phyloP scores from a whole-genome alignment of 2,329 filamentous ascomycete species.

The Phialophora macrospora region DNA sequence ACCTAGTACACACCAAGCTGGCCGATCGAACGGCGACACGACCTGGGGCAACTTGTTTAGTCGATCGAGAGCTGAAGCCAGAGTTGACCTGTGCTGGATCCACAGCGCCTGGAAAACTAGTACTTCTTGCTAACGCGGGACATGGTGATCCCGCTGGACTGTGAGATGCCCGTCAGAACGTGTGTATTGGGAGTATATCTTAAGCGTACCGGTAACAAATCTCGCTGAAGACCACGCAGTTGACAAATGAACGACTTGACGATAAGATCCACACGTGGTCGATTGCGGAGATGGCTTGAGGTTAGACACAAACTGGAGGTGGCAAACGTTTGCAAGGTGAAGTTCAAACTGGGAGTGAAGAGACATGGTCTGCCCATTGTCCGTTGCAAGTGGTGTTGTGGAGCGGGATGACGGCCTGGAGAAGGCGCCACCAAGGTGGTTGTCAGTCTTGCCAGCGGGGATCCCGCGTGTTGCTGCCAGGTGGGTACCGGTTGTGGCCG shows the following conservation, averaged over 20 bases:
- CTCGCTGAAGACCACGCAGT: not conserved
- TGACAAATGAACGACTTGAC: not conserved
- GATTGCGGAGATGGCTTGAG: not conserved
- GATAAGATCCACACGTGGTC: not conserved
- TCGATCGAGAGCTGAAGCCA: not conserved
- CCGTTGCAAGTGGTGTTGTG: not conserved
- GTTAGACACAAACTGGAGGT: not conserved
- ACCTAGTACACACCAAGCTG: not conserved
- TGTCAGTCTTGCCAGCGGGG: not conserved
- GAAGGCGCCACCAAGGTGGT: not conserved
- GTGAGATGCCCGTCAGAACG: too few relatives aligned
- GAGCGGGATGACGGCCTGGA: not conserved
- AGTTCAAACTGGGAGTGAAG: not conserved
- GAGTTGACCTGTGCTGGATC: not conserved
- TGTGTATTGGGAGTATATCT: not conserved
- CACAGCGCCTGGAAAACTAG: not conserved
- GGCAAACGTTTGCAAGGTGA: not conserved
- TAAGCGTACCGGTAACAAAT: not conserved
- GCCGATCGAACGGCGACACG: not conserved
- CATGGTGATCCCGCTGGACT: not conserved
- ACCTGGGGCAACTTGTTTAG: not conserved
- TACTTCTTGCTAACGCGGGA: not conserved
- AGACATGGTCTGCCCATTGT: not conserved
- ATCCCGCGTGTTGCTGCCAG: not conserved
- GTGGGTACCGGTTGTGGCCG: not conserved